phyloP scores from a whole-genome alignment of 2,329 filamentous ascomycete species.

The Epichloe brachyelytri region DNA sequence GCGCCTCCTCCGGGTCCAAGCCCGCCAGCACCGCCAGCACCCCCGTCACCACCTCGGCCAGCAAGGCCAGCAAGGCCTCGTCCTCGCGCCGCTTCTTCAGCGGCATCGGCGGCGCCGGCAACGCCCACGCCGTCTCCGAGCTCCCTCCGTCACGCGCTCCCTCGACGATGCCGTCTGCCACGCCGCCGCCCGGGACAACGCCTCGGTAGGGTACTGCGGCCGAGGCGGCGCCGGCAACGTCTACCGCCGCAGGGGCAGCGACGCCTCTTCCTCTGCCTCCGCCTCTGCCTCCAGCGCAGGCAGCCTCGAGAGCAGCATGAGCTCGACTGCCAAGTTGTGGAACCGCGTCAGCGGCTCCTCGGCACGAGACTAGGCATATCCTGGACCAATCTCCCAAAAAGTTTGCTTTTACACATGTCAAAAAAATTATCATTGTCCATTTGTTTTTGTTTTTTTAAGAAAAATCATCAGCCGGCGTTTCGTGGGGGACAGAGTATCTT shows the following conservation, averaged over 20 bases:
- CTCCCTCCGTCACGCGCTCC: slow-evolving; percentile 29
- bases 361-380: slow-evolving; percentile 14
- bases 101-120: slow-evolving; percentile 56
- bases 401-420: not conserved
- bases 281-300: slow-evolving; percentile 9
- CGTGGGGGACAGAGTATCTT: slow-evolving; percentile 4
- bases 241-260: slow-evolving; percentile 39
- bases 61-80: slow-evolving; percentile 18
- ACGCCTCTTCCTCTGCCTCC: slow-evolving; percentile 17
- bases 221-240: slow-evolving; percentile 53
- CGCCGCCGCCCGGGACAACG: slow-evolving; percentile 26
- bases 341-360: slow-evolving; percentile 21
- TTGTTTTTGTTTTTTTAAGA: no score
- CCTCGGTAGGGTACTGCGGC: slow-evolving; percentile 46
- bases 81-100: slow-evolving; percentile 43
- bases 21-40: no score
- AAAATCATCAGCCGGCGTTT: slow-evolving; percentile 14
- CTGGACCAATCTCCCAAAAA: not conserved
- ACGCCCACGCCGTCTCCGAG: slow-evolving; percentile 36
- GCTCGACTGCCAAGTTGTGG: slow-evolving; percentile 21
- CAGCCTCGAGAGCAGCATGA: slow-evolving; percentile 24
- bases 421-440: not conserved
- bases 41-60: slow-evolving; percentile 13
- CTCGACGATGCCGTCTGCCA: slow-evolving; percentile 34
- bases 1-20: slow-evolving; percentile 23